Conservation (phyloP, 352 stramenopile genomes). For the Globisporangium iwayamae region DNA sequence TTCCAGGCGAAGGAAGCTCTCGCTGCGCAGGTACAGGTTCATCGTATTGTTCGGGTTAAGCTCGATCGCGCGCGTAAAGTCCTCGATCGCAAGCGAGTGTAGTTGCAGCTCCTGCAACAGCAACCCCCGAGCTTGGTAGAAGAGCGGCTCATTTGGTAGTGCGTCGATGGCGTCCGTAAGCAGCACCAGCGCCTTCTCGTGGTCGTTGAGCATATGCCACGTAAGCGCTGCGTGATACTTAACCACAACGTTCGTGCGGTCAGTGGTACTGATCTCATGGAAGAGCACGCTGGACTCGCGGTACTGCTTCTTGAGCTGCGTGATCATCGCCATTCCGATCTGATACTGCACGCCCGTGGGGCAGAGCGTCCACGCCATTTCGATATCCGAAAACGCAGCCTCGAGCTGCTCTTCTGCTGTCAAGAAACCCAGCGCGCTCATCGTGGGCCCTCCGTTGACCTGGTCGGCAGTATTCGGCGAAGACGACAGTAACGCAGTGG, state of each 20-base stretch:
- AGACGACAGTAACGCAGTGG: not conserved
- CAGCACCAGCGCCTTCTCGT: slow-evolving; percentile 42
- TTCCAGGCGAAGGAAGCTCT: slow-evolving; percentile 43
- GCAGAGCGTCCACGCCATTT: slow-evolving; percentile 67
- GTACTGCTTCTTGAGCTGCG: slow-evolving; percentile 54
- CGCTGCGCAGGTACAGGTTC: slow-evolving; percentile 39
- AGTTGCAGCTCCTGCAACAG: slow-evolving; percentile 56
- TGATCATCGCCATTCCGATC: slow-evolving; percentile 75
- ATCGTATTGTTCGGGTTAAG: slow-evolving; percentile 15
- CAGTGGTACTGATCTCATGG: slow-evolving; percentile 22
- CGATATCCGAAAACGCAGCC: slow-evolving; percentile 67
- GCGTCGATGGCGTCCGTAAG: slow-evolving; percentile 53
- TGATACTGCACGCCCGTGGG: slow-evolving; percentile 44
- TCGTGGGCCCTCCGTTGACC: slow-evolving; percentile 14
- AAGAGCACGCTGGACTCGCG: slow-evolving; percentile 38
- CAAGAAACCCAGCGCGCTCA: slow-evolving; percentile 17
- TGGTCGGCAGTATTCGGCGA: slow-evolving; percentile 8
- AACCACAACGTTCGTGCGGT: slow-evolving; percentile 44
- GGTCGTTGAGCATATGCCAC: slow-evolving; percentile 40
- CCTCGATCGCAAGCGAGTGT: slow-evolving; percentile 46
- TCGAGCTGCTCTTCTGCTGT: slow-evolving; percentile 54
- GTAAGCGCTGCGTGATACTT: slow-evolving; percentile 65
- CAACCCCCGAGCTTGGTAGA: slow-evolving; percentile 51
- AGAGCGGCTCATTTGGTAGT: slow-evolving; percentile 49
- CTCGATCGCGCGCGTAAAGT: slow-evolving; percentile 36